Evolutionary conservation across 441 rosid species (phyloP).

Genomic region (Erodium texanum): DNA sequence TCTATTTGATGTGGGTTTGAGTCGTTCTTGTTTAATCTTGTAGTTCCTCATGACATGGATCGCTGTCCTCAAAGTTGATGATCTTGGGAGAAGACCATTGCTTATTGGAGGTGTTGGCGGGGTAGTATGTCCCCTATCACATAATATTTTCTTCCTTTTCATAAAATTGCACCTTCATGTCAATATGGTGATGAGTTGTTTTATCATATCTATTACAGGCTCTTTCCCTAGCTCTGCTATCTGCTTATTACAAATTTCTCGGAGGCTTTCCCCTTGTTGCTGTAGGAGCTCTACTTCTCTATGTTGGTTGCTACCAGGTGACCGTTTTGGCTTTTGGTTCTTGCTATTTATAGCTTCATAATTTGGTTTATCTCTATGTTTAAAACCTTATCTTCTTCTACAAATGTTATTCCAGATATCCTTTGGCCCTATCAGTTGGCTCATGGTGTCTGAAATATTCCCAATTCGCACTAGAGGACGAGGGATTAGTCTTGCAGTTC

Average conservation of each 20-base stretch:
- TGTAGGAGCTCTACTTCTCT: conserved; percentile 78
- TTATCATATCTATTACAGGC: conserved; percentile 39
- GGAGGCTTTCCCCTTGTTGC: conserved; percentile 70
- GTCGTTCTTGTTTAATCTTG: conserved; percentile 16
- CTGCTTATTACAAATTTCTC: conserved; percentile 79
- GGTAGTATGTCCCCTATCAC: conserved; percentile 46
- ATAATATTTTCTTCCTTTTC: background rate
- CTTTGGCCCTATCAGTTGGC: conserved; percentile 96
- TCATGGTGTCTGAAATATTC: conserved; percentile 94
- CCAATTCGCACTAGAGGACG: conserved; percentile 70
- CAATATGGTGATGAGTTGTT: conserved; percentile 6
- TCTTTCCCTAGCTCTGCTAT: conserved; percentile 66
- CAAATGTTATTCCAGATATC: conserved; percentile 44
- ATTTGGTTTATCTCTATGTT: background rate
- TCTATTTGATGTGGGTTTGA: conserved; percentile 8
- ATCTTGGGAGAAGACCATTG: conserved; percentile 88
- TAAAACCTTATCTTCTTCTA: background rate
- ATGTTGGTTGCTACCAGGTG: conserved; percentile 93
- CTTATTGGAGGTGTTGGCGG: conserved; percentile 89
- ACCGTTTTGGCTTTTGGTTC: conserved; percentile 21
- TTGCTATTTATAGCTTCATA: background rate
- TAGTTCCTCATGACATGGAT: conserved; percentile 84
- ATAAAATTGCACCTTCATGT: background rate
- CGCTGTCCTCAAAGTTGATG: conserved; percentile 90
- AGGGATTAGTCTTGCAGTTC: conserved; percentile 95